Evolutionary conservation across 2,329 filamentous ascomycete genomes (phyloP), one percentile per base, ranked within the genome.

Genomic region (Colletotrichum sojae): DNA sequence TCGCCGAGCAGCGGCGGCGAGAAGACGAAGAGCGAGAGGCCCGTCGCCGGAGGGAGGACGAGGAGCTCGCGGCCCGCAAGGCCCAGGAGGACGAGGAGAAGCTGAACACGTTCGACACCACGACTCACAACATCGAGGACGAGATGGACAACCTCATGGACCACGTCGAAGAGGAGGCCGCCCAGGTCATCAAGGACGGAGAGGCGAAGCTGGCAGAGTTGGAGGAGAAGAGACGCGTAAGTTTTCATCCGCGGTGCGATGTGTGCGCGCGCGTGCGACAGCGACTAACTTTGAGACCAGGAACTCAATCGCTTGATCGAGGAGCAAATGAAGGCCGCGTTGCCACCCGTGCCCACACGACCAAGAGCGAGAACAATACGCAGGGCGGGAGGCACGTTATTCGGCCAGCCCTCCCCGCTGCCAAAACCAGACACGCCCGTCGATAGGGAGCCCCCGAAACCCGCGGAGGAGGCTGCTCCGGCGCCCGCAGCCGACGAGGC

Each of bases 301-400:
- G 81, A 84, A 71, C 76, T 84, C 66, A 83, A 83, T 60, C 80
- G 77, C 20, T 74, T 78, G 48, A 81, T 84, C 46, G 82, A 84
- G 40, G 82, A 83, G 63, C 76, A 82, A 67, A 72, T 84, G 39
- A 76, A 77, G 60, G 58, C 71, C 20, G 75, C 80, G 3, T 59
- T 82, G 46, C 78, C 79, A 1, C 56, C 75, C 2, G 56, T 74
- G 1, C 76, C 77, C 13, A 73, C 73, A 6, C 70, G 70, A 18
- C 71, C 64, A 49, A 58, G 70, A 6, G 68, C 70, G 31, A 55
- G 66, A 31, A 69, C 66, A 18, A 22, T 51, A 18, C 66, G 66
- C 15, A 60, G 43, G 16, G 27, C 12, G 6, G 61, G 62, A 2
- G 51, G 49, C 4, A 58, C n/a, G 1, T 18, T 48, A n/a, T 66